Evolutionary conservation across 2,329 filamentous ascomycete species (phyloP).

Genomic region (Ustulina deusta): DNA sequence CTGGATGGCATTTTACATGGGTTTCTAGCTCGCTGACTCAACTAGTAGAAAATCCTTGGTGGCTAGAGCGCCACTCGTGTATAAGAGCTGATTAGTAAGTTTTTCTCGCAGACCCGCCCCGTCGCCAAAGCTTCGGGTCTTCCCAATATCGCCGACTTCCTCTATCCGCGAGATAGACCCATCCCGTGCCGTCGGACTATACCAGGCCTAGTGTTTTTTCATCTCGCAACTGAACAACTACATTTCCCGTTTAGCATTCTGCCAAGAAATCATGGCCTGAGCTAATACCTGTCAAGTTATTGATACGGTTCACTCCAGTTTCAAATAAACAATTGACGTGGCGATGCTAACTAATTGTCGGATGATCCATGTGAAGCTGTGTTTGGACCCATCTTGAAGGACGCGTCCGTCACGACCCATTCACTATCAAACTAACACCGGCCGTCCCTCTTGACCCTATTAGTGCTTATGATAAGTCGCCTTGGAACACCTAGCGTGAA

Average conservation of each 20-base stretch:
- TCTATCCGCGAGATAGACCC: not conserved
- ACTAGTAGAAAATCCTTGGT: not conserved
- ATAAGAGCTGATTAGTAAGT: not conserved
- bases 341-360: slow-evolving; percentile 19
- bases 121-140: slow-evolving; percentile 13
- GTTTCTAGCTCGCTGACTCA: slow-evolving; percentile 17
- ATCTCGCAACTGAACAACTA: slow-evolving; percentile 7
- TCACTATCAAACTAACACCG: slow-evolving; percentile 8
- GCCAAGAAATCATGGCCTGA: slow-evolving; percentile 14
- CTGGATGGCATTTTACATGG: not conserved
- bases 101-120: slow-evolving; percentile 1
- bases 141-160: slow-evolving; percentile 17
- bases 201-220: not conserved
- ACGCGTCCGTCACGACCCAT: slow-evolving; percentile 16
- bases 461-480: slow-evolving; percentile 31
- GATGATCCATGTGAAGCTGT: slow-evolving; percentile 17
- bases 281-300: not conserved
- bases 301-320: not conserved
- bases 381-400: slow-evolving; percentile 13
- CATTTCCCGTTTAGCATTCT: slow-evolving; percentile 3
- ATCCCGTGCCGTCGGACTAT: slow-evolving; percentile 1
- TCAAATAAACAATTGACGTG: slow-evolving; percentile 20
- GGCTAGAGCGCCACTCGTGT: slow-evolving; percentile 1
- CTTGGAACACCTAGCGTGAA: slow-evolving; percentile 24
- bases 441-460: slow-evolving; percentile 1